A percentile compares a stretch with the other conserved stretches of the same genome.
Evolutionary conservation across 164 flowering plant species (phyloP).

Genomic region (Vitis cinerea): DNA sequence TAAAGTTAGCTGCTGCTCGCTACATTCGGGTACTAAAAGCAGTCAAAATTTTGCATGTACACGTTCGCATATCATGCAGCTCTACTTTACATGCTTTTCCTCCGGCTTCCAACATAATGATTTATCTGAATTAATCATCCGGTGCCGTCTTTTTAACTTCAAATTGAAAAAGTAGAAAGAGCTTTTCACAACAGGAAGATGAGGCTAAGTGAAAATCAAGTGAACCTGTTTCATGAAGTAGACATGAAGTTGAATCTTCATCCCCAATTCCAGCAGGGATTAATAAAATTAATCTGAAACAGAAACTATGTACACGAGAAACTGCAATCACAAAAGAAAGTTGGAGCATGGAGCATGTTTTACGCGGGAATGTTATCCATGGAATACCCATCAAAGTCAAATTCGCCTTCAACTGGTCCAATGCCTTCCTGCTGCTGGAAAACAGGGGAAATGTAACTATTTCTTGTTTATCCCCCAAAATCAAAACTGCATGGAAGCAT

Average conservation of each 20-base stretch:
- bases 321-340: no score
- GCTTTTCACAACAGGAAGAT: constrained; percentile 15
- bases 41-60: constrained; percentile 38
- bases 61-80: constrained; percentile 41
- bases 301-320: constrained; percentile 29
- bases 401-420: constrained; percentile 48
- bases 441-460: constrained; percentile 9
- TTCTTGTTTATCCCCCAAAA: not conserved
- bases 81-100: constrained; percentile 9
- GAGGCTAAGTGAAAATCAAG: constrained; percentile 1
- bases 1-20: constrained; percentile 19
- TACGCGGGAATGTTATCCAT: constrained; percentile 61
- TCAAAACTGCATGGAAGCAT: not conserved
- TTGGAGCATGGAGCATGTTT: constrained; percentile 7
- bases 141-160: not conserved
- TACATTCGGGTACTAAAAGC: constrained; percentile 25
- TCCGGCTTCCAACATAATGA: constrained; percentile 3
- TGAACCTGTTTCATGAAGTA: constrained; percentile 1
- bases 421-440: constrained; percentile 58
- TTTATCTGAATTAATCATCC: not conserved
- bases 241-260: constrained; percentile 1
- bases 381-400: constrained; percentile 65
- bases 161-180: not conserved
- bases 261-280: constrained; percentile 9
- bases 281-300: constrained; percentile 3